A percentile compares a stretch with the other conserved stretches of the same genome.
These are phyloP conservation scores for Plenodomus biglobosus DNA, from an alignment of 2,329 filamentous ascomycete species.

Conservation along the genomic window DNA sequence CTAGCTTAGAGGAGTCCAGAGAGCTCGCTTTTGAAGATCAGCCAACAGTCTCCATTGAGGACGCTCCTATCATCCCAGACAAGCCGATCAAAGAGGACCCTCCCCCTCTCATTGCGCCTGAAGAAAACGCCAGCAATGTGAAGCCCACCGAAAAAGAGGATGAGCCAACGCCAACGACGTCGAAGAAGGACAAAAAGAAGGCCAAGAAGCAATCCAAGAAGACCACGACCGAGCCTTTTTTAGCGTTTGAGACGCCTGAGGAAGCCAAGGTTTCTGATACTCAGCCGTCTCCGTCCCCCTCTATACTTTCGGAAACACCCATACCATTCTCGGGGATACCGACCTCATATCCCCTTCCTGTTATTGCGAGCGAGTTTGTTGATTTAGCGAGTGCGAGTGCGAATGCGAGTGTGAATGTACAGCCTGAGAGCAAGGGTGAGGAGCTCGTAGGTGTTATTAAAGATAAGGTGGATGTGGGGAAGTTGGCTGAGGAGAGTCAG, in stretches of 20 bases:
- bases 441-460: conserved; percentile 2
- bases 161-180: conserved; percentile 7
- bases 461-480: conserved; percentile 2
- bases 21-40: conserved; percentile 6
- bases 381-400: conserved; percentile 16
- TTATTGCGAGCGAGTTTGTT: conserved; percentile 29
- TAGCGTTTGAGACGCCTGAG: conserved; percentile 38
- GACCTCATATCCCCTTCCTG: conserved; percentile 29
- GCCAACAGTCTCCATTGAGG: not conserved
- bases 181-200: conserved; percentile 30
- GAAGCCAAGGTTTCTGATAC: conserved; percentile 36
- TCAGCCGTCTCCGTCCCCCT: conserved; percentile 33
- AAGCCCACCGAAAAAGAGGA: conserved; percentile 11
- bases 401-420: conserved; percentile 5
- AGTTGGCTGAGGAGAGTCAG: not conserved
- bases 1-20: conserved; percentile 7
- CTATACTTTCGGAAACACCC: conserved; percentile 34
- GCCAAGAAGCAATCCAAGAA: conserved; percentile 20
- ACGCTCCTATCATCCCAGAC: not conserved
- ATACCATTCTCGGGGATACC: conserved; percentile 34
- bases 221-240: conserved; percentile 26
- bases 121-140: conserved; percentile 1
- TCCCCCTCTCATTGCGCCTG: not conserved
- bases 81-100: conserved; percentile 5
- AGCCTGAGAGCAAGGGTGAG: conserved; percentile 4